These are phyloP conservation scores for Trichoderma sp. DNA, from an alignment of 2,329 filamentous ascomycete species.

Conservation along the genomic window DNA sequence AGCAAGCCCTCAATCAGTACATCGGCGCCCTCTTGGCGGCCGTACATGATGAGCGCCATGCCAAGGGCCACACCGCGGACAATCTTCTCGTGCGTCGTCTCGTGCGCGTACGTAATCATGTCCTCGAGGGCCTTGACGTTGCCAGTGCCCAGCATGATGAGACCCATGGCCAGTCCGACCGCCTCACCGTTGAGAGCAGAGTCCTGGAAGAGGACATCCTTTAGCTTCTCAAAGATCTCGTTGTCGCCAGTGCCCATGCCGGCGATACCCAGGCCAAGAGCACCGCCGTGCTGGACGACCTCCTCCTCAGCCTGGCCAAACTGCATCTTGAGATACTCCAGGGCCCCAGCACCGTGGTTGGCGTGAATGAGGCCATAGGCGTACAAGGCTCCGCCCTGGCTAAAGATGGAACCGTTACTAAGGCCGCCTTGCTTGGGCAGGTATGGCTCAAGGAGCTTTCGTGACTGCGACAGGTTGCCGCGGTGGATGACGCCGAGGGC, in stretches of 20 bases:
- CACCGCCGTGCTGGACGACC: slow-evolving; percentile 95
- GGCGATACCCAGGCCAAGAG: slow-evolving; percentile 90
- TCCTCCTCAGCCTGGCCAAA: slow-evolving; percentile 80
- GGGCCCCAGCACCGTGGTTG: slow-evolving; percentile 90
- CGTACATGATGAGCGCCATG: slow-evolving; percentile 99
- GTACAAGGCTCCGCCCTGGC: slow-evolving; percentile 93
- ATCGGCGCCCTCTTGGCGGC: slow-evolving; percentile 90
- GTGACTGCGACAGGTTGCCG: slow-evolving; percentile 89
- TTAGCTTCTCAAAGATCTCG: slow-evolving; percentile 88
- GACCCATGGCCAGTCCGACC: slow-evolving; percentile 91
- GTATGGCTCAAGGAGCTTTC: slow-evolving; percentile 92
- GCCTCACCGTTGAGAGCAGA: slow-evolving; percentile 97
- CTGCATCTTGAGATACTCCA: slow-evolving; percentile 75
- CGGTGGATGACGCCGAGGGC: slow-evolving; percentile 95
- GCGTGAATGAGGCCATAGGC: slow-evolving; percentile 95
- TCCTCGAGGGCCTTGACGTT: slow-evolving; percentile 91
- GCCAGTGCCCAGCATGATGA: slow-evolving; percentile 98
- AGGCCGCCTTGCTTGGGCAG: slow-evolving; percentile 77
- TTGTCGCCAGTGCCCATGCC: slow-evolving; percentile 95
- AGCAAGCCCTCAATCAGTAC: slow-evolving; percentile 91
- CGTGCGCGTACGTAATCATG: slow-evolving; percentile 97
- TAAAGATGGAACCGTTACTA: slow-evolving; percentile 84
- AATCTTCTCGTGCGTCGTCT: slow-evolving; percentile 98
- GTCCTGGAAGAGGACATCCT: slow-evolving; percentile 85
- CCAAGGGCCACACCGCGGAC: slow-evolving; percentile 92